Evolutionary conservation across 805 yeast species (phyloP), one percentile per base, ranked within the genome.

Genomic region (Lipomyces starkeyi): DNA sequence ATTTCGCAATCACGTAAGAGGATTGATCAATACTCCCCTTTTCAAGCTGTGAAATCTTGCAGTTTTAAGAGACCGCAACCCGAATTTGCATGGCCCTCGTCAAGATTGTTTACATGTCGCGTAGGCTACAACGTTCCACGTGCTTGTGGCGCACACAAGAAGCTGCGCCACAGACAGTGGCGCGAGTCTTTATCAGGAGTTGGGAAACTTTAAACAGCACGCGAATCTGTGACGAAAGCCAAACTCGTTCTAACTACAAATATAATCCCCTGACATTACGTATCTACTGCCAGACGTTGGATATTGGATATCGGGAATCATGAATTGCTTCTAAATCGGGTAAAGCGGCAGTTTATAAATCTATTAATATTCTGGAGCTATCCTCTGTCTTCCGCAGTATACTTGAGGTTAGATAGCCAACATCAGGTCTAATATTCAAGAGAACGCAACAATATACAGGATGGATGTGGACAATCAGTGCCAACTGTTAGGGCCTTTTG

Each of bases 401-500:
- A n/a, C 8, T 17, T 43, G 49, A 43, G 49, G 3, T n/a, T n/a
- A n/a, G 6, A 4, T n/a, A 43, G 9, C 9, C 49, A 43, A n/a
- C 2, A n/a, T 5, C 20, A 6, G 49, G 49, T n/a, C 5, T 43
- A 17, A n/a, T 5, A 40, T 14, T 43, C 8, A 43, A 8, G 14
- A 22, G 14, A 43, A 43, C 49, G n/a, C 49, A 37, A 43, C 49
- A 6, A 17, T 43, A 29, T 1, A 25, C 37, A 32, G 17, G 47
- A 56, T 29, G 55, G 20, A 29, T 7, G 68, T 67, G 68, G 72
- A 67, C 37, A 61, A 69, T 34, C 67, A 80, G 52, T 90, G 95
- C 77, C 84, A 88, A 74, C 81, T 90, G 27, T 76, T 94, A 40
- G 98, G 98, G 0, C 94, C 97, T 2, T 90, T 93, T 67, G 91